Evolutionary conservation across 257 asterid genomes (phyloP).

Genomic region (Gardenia jasminoides): DNA sequence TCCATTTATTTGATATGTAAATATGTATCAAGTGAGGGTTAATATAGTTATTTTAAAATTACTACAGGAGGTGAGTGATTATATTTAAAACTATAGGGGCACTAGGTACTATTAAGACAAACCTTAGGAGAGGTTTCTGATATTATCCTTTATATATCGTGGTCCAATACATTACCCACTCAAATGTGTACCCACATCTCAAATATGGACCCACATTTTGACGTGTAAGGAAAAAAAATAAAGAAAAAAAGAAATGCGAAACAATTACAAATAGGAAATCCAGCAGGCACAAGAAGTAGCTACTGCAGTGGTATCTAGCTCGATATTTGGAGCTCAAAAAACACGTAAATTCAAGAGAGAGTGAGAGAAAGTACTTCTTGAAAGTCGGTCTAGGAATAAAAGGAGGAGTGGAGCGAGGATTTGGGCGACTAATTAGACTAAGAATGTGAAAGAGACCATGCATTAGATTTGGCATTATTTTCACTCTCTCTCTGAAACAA

Average conservation of each 20-base stretch:
- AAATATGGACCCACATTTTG: neutral
- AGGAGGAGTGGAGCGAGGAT: constrained; percentile 33
- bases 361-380: constrained; percentile 19
- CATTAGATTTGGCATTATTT: constrained; percentile 55
- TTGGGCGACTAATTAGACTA: constrained; percentile 47
- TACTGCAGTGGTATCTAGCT: neutral
- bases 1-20: no score
- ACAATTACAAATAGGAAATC: neutral
- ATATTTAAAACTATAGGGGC: no score
- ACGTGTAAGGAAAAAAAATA: neutral
- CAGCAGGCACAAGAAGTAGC: neutral
- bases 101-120: no score
- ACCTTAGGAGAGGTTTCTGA: no score
- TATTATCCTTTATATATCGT: constrained; percentile 10
- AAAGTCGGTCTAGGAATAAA: constrained; percentile 40
- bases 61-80: no score
- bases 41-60: no score
- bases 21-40: no score
- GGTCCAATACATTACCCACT: constrained; percentile 17
- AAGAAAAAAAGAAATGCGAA: neutral
- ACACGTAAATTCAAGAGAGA: constrained; percentile 10
- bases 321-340: constrained; percentile 10
- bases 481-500: constrained; percentile 15
- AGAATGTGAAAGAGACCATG: constrained; percentile 33
- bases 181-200: no score